Evolutionary conservation across 176 grass and related monocot species (phyloP).

Genomic region (Hsuehochloa calcarea): DNA sequence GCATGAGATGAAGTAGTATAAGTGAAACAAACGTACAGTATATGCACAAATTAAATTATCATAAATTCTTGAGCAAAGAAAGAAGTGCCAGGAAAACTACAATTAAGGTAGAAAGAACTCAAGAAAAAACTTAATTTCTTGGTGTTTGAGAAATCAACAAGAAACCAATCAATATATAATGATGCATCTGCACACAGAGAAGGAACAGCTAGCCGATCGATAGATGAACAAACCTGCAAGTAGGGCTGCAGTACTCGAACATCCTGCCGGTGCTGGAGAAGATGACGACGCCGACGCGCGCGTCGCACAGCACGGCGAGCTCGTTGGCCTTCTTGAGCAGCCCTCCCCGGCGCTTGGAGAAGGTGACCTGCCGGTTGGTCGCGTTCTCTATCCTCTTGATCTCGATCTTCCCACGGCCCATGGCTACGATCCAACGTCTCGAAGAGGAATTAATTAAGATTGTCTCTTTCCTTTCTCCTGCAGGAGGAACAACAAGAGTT

Average conservation of each 20-base stretch:
- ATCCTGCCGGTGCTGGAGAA: constrained; percentile 87
- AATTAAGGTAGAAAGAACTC: neutral
- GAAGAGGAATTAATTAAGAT: neutral
- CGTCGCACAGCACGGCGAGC: constrained; percentile 74
- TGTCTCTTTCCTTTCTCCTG: neutral
- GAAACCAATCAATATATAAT: neutral
- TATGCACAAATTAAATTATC: constrained; percentile 3
- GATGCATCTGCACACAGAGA: neutral
- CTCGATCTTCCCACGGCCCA: constrained; percentile 81
- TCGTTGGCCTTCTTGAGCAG: constrained; percentile 83
- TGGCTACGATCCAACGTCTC: constrained; percentile 15
- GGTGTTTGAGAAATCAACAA: neutral
- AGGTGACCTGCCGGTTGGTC: constrained; percentile 76
- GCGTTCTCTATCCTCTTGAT: constrained; percentile 84
- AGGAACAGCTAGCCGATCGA: neutral
- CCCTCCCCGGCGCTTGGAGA: constrained; percentile 76
- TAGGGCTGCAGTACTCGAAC: constrained; percentile 69
- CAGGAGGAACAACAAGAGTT: constrained; percentile 6
- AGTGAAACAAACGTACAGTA: neutral
- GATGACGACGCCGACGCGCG: constrained; percentile 63
- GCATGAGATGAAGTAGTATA: neutral
- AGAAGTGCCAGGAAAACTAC: neutral
- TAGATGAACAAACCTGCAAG: constrained; percentile 38
- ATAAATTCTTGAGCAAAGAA: neutral
- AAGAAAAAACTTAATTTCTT: neutral